Base-by-base conservation (phyloP, 352 stramenopile species). In the Phytopythium delawarense region DNA sequence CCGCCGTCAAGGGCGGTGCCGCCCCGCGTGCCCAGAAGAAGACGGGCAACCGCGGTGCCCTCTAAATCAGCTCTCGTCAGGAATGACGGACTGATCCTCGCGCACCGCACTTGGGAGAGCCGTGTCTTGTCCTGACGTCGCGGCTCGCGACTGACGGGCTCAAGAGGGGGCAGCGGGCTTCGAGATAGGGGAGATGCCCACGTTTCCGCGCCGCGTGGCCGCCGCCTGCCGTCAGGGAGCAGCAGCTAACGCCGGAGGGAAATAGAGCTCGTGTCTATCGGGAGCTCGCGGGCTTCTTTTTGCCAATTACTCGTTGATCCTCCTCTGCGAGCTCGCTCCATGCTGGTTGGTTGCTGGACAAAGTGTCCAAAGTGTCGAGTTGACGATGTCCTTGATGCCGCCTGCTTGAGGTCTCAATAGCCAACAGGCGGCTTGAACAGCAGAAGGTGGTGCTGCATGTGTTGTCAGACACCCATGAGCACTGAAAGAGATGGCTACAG, bases 1-100 rank as follows among this genome's bases (percentile, higher is more conserved):
- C 75, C 64, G 68, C 70, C 58, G 34, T 62, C 58, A 91, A 91
- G 73, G 78, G 80, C 60, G 50, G 59, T 57, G 83, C 84, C 62
- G 84, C 78, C 44, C 84, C 82, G 57, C 83, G 84, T 62, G 79
- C 74, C 55, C 76, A 89, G 76, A 95, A 95, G 80, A 95, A 95
- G 84, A 91, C 84, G 55, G 87, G 87, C 81, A 95, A 95, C 84
- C 87, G 87, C 69, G 87, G 87, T 78, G 84, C 84, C 71, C 80
- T 95, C 63, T 95, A 95, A 92, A 64, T 74, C 66, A 49, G 40
- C 23, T 21, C 34, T 12, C 34, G 30, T 28, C 13, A 57, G 46
- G 66, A 34, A 23, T 30, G 25, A 30, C 25, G 60, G 11, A 65
- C 66, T 49, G 25, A 66, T 63, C 64, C 67, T 69, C 20, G 51